Base-by-base conservation (phyloP, 306 rosid genomes). In the Alnus rubra region DNA sequence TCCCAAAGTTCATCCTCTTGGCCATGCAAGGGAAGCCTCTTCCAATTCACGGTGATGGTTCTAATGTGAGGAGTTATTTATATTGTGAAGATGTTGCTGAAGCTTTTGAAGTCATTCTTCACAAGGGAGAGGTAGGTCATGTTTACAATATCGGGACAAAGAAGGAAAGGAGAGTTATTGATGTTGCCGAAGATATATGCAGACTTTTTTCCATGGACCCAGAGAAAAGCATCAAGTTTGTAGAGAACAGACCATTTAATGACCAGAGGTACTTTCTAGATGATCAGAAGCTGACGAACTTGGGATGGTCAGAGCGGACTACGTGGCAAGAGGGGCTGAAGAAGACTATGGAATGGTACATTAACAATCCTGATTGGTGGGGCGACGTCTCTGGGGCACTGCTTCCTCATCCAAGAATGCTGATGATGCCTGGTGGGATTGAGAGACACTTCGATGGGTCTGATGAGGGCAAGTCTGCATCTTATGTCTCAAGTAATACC, bases 71-170 rank as follows among this genome's bases (percentile, higher is more conserved):
- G 85, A 93, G 98, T 73, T 93, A 93, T 78, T 81, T 93, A 56
- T 93, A 88, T 76, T 93, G 98, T 69, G 98, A 93, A 81, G 98
- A 93, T 86, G 98, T 93, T 75, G 98, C 98, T 1, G 98, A 93
- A 86, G 98, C 98, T 78, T 93, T 93, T 77, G 98, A 93, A 79
- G 87, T 93, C 78, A 86, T 93, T 80, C 98, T 93, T 79, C 98
- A 93, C 80, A 89, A 88, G 80, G 98, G 98, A 83, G 98, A 93
- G 90, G 97, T 93, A 62, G 98, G 98, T 8, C 98, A 93, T 87
- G 97, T 93, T 54, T 93, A 93, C 88, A 93, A 93, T 76, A 88
- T 93, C 69, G 98, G 98, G 39, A 91, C 98, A 8, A 93, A 81
- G 83, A 93, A 77, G 82, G 98, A 93, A 85, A 88, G 97, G 90